Conservation (phyloP, 805 yeast genomes). For the Komagataella phaffii region DNA sequence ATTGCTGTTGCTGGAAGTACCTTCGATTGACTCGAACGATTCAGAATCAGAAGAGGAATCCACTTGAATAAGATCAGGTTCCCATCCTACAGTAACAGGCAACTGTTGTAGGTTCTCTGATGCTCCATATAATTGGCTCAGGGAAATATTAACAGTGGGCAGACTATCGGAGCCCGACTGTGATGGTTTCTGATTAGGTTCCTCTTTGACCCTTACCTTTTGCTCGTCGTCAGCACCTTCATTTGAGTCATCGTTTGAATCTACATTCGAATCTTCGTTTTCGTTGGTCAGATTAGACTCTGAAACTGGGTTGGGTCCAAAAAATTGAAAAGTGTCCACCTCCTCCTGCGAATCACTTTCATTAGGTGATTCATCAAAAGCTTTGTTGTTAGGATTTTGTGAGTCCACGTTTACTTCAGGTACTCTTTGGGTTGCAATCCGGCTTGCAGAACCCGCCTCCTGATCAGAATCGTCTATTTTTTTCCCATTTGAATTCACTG, state of each 20-base stretch:
- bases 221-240: background rate
- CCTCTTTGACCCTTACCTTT: background rate
- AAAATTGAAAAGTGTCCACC: background rate
- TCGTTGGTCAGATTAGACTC: background rate
- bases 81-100: background rate
- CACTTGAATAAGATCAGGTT: background rate
- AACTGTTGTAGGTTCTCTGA: background rate
- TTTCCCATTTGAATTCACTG: background rate
- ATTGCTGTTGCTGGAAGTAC: background rate
- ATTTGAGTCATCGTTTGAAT: background rate
- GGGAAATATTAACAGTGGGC: background rate
- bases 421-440: background rate
- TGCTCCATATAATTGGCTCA: background rate
- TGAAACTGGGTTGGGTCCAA: background rate
- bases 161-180: background rate
- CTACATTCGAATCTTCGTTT: background rate
- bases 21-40: background rate
- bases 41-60: background rate
- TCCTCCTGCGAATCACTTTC: background rate
- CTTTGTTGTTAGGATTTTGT: background rate
- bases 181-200: background rate
- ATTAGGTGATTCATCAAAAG: background rate
- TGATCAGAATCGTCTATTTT: background rate
- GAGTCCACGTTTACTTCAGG: background rate
- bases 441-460: background rate